Evolutionary conservation across 345 rosid genomes (phyloP), one percentile per base, ranked within the genome.

Genomic region (Hibiscus mutabilis): DNA sequence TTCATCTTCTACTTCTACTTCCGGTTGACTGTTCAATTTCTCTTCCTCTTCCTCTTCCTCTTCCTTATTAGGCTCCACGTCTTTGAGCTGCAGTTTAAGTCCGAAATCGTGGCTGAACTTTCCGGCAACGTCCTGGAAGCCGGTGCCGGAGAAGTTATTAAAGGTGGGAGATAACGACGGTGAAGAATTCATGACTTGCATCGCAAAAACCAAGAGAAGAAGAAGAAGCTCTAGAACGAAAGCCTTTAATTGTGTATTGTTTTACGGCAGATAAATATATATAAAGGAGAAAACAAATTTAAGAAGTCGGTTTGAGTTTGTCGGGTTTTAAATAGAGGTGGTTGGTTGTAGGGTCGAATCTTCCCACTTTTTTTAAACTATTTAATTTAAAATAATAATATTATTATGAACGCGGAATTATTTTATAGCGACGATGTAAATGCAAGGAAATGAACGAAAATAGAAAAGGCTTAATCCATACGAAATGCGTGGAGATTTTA

Each of bases 131-230:
- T 69, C 63, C 12, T 37, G 14, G 14, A 31, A 69, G 2, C 25
- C 56, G 22, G 63, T 49, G 3, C 27, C n/a, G 31, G 46, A 49
- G 16, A 8, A 27, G n/a, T 18, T 27, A 25, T 14, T 71, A 13
- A 60, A 71, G 42, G 42, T 31, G 29, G 67, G 46, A 27, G 74
- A 71, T 27, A 59, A 51, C 47, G 57, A 29, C 27, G 19, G 40
- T 4, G 74, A 60, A 46, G 74, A 71, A 71, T 31, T 60, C 66
- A 55, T 69, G 61, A 71, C 67, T 60, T 71, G 67, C 67, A 71
- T 60, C 46, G 42, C 21, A 55, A 10, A 71, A 58, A 5, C 5
- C 42, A 24, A 24, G 9, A 52, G 2, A 9, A 21, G 18, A 16
- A 25, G 27, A 31, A 56, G 16, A 69, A 68, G 18, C 33, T 7